Conservation (phyloP, 495 filamentous ascomycete species). For the Parathielavia hyrcaniae region DNA sequence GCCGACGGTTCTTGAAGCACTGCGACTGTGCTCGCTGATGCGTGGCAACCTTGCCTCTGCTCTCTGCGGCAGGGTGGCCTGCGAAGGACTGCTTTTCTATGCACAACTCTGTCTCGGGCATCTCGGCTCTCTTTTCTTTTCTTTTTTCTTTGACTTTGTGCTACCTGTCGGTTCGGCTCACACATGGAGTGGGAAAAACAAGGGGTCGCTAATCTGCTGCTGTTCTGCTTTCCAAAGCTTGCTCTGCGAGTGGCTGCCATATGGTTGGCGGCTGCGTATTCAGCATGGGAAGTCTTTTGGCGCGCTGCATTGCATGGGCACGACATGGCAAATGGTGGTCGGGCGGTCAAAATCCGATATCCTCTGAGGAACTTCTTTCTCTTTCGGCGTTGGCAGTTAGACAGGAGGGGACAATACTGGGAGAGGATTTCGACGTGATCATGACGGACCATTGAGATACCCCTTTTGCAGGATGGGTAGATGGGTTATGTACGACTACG, state of each 20-base stretch:
- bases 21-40: neutral
- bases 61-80: neutral
- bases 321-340: constrained; percentile 6
- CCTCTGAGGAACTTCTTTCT: constrained; percentile 6
- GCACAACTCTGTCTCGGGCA: neutral
- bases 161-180: neutral
- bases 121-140: neutral
- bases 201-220: neutral
- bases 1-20: neutral
- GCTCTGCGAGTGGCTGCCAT: neutral
- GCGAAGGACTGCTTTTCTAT: neutral
- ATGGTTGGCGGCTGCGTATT: constrained; percentile 1
- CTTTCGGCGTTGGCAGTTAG: constrained; percentile 11
- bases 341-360: constrained; percentile 5
- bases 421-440: constrained; percentile 1
- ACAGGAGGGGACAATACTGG: neutral
- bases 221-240: constrained; percentile 4
- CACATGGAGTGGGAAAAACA: neutral
- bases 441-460: constrained; percentile 9
- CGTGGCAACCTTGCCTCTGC: constrained; percentile 3
- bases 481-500: constrained; percentile 13
- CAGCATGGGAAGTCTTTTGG: neutral
- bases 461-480: constrained; percentile 14
- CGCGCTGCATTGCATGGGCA: neutral
- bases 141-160: constrained; percentile 1